A percentile compares a stretch with the other conserved stretches of the same genome.
Evolutionary conservation across 1,284 basidiomycete genomes (phyloP).

Genomic region (Mrakiaceae sp.): DNA sequence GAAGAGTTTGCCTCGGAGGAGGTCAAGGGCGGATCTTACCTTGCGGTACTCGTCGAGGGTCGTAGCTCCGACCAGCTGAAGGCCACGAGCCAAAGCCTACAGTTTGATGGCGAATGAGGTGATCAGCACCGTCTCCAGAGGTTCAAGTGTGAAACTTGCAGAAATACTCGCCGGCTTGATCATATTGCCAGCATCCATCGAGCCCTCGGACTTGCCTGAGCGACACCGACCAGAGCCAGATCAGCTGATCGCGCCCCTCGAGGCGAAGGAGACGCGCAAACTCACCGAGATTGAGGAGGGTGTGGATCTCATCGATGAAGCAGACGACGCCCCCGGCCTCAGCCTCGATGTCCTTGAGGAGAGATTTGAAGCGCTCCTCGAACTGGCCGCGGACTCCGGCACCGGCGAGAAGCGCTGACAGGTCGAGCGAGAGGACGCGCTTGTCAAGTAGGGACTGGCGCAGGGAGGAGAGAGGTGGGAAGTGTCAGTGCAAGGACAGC

Average conservation of each 20-base stretch:
- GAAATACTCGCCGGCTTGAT: slow-evolving; percentile 49
- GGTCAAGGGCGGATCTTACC: background rate
- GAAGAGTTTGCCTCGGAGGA: too few species aligned
- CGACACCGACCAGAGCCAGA: background rate
- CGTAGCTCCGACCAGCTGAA: slow-evolving; percentile 78
- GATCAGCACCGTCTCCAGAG: background rate
- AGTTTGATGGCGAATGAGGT: background rate
- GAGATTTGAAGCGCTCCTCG: slow-evolving; percentile 80
- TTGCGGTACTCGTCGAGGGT: slow-evolving; percentile 85
- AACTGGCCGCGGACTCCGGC: slow-evolving; percentile 83
- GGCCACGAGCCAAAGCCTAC: slow-evolving; percentile 61
- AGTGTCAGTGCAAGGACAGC: background rate
- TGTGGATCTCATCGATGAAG: slow-evolving; percentile 81
- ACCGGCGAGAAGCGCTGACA: slow-evolving; percentile 70
- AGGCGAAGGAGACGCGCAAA: slow-evolving; percentile 21
- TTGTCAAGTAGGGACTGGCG: slow-evolving; percentile 65
- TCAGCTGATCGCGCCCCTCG: background rate
- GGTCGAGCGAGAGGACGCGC: slow-evolving; percentile 67
- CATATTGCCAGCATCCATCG: slow-evolving; percentile 83
- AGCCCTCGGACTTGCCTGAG: slow-evolving; percentile 73
- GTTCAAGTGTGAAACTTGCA: slow-evolving; percentile 23
- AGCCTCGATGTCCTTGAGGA: slow-evolving; percentile 76
- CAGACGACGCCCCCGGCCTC: slow-evolving; percentile 56
- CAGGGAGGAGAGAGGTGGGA: slow-evolving; percentile 1
- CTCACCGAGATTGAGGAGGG: slow-evolving; percentile 38